Conservation (phyloP, 73 alveolate species). For the Paramecium sonneborni region DNA sequence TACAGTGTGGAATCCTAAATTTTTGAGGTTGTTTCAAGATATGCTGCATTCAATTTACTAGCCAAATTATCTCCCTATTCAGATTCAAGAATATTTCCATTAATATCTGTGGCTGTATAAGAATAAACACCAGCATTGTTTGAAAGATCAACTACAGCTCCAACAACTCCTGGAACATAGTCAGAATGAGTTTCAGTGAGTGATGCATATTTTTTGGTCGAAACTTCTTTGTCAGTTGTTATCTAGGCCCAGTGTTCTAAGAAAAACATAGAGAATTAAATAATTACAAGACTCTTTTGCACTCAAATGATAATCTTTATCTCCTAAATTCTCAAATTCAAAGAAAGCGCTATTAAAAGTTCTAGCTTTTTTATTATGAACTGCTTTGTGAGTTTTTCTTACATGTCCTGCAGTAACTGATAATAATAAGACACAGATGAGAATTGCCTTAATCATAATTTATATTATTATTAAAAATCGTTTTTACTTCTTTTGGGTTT, state of each 20-base stretch:
- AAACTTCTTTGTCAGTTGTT: neutral
- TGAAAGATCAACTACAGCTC: slow-evolving; percentile 14
- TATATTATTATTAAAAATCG: slow-evolving; percentile 9
- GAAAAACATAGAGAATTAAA: neutral
- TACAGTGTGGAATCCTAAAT: neutral
- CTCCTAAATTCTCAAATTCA: slow-evolving; percentile 3
- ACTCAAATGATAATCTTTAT: slow-evolving; percentile 4
- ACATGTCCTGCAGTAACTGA: neutral
- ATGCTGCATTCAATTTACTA: neutral
- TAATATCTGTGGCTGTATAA: neutral
- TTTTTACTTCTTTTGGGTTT: neutral
- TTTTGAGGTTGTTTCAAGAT: neutral
- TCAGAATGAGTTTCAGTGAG: slow-evolving; percentile 3
- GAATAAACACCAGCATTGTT: slow-evolving; percentile 30
- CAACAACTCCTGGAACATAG: neutral
- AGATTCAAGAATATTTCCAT: slow-evolving; percentile 1
- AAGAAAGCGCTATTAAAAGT: slow-evolving; percentile 25
- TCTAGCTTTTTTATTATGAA: neutral
- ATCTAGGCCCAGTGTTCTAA: slow-evolving; percentile 36
- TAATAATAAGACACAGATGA: slow-evolving; percentile 27
- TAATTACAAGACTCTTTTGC: neutral
- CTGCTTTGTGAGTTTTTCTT: slow-evolving; percentile 16
- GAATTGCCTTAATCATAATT: neutral
- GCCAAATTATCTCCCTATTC: neutral
- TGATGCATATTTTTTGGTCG: neutral